Base-by-base conservation (phyloP, 495 filamentous ascomycete genomes). In the Penicillium manginii region DNA sequence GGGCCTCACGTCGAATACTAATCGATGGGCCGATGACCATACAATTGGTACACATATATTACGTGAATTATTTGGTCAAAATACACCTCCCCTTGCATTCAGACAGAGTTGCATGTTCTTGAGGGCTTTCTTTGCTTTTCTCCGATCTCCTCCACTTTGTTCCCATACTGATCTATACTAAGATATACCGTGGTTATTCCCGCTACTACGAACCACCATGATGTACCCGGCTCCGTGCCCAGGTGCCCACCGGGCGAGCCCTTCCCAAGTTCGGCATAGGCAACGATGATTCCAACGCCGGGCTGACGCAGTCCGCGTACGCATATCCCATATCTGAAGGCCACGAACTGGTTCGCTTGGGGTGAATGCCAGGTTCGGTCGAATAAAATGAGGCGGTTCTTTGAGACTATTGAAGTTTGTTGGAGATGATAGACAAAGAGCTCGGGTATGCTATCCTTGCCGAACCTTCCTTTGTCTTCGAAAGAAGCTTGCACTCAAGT, bases 221-320 rank as follows among this genome's bases (percentile, higher is more conserved):
- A 64, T 19, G 73, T 74, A 2, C 69, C 73, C 4, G 71, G 40
- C 7, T 43, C 40, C 10, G 40, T 43, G n/a, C 40, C 40, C 2
- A 43, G n/a, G n/a, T n/a, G n/a, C n/a, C n/a, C n/a, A n/a, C n/a
- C n/a, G n/a, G n/a, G n/a, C 8, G 40, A 73, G 19, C 64, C 70
- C 29, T 63, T n/a, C n/a, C n/a, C n/a, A n/a, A n/a, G n/a, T n/a
- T 62, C 26, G 70, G 73, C 7, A 65, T 77, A 29, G 71, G 74
- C 50, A 77, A 78, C 56, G 66, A 62, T 6, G 75, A 78, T 22
- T 78, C 73, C 64, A 78, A 77, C 40, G 68, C 71, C 31, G 71
- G 70, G 3, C 55, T 46, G 35, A 77, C 74, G 52, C 19, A 59
- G 22, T 72, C 67, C 42, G 69, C 71, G 47, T 77, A 66, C 51